Conservation (phyloP, 1,284 basidiomycete species). For the Leccinum discolor region DNA sequence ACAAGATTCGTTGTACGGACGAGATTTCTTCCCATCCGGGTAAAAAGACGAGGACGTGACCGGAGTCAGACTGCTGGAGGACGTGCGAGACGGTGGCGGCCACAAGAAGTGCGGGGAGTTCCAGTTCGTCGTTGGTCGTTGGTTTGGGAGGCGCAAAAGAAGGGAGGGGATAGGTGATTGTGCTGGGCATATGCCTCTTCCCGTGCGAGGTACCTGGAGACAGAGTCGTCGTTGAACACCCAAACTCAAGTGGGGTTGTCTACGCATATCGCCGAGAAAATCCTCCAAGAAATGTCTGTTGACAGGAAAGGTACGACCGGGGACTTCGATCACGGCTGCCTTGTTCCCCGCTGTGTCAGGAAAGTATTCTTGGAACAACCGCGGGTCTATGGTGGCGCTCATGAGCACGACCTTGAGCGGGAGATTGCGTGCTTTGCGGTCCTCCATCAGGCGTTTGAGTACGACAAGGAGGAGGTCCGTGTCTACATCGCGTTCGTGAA, state of each 20-base stretch:
- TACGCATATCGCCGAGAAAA: slow-evolving; percentile 57
- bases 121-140: slow-evolving; percentile 63
- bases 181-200: neutral
- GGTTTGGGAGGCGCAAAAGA: slow-evolving; percentile 15
- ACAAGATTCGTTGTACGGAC: slow-evolving; percentile 71
- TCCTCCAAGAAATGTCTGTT: slow-evolving; percentile 84
- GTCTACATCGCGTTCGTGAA: slow-evolving; percentile 95
- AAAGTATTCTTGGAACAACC: slow-evolving; percentile 90
- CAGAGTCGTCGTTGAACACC: slow-evolving; percentile 40
- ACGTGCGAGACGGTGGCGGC: slow-evolving; percentile 85
- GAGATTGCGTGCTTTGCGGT: slow-evolving; percentile 72
- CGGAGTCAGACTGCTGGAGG: slow-evolving; percentile 73
- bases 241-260: slow-evolving; percentile 46
- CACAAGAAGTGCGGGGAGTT: slow-evolving; percentile 84
- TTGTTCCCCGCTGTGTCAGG: slow-evolving; percentile 59
- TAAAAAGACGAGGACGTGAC: slow-evolving; percentile 91
- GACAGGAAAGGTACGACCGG: slow-evolving; percentile 94
- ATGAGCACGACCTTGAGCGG: slow-evolving; percentile 92
- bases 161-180: slow-evolving; percentile 23
- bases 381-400: slow-evolving; percentile 95
- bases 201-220: no score
- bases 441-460: slow-evolving; percentile 82
- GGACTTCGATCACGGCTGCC: slow-evolving; percentile 82
- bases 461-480: slow-evolving; percentile 93
- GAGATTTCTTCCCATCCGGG: slow-evolving; percentile 95